A percentile compares a stretch with the other conserved stretches of the same genome.
Conservation (phyloP, 108 stramenopile species). For the Stephanodiscus minutulus region DNA sequence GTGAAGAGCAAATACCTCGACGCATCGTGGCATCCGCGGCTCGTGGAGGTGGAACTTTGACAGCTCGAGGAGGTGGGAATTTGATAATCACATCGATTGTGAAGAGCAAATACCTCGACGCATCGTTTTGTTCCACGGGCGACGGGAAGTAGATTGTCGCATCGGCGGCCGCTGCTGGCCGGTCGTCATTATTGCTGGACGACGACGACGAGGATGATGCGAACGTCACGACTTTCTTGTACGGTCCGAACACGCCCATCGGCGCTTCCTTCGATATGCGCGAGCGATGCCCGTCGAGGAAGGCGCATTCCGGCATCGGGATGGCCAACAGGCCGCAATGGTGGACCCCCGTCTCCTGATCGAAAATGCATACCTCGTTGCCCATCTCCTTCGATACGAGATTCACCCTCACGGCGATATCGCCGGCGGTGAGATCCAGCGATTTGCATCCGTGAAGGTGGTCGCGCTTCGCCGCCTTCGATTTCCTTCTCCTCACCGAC, state of each 20-base stretch:
- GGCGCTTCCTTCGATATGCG: conserved; percentile 30
- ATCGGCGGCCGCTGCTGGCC: background rate
- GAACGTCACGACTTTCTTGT: background rate
- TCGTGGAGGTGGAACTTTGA: conserved; percentile 8
- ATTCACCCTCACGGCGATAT: conserved; percentile 21
- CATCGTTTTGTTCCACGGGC: conserved; percentile 40
- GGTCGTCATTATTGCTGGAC: background rate
- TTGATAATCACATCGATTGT: conserved; percentile 34
- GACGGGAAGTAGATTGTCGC: conserved; percentile 1
- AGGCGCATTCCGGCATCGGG: conserved; percentile 22
- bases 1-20: too few species aligned
- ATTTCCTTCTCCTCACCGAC: conserved; percentile 18
- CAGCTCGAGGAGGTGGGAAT: conserved; percentile 13
- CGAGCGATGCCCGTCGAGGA: conserved; percentile 36
- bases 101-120: conserved; percentile 38
- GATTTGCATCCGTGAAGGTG: conserved; percentile 19
- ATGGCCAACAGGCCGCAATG: conserved; percentile 33
- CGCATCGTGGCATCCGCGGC: too few species aligned
- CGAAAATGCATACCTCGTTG: conserved; percentile 28
- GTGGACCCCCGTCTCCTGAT: conserved; percentile 9
- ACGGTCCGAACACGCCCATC: conserved; percentile 16
- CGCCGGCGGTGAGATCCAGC: conserved; percentile 22
- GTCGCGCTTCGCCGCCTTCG: conserved; percentile 16
- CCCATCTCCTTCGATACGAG: conserved; percentile 34
- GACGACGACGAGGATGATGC: background rate